A percentile compares a stretch with the other conserved stretches of the same genome.
Evolutionary conservation across 2,329 filamentous ascomycete species (phyloP).

Genomic region (Alternaria alternata): DNA sequence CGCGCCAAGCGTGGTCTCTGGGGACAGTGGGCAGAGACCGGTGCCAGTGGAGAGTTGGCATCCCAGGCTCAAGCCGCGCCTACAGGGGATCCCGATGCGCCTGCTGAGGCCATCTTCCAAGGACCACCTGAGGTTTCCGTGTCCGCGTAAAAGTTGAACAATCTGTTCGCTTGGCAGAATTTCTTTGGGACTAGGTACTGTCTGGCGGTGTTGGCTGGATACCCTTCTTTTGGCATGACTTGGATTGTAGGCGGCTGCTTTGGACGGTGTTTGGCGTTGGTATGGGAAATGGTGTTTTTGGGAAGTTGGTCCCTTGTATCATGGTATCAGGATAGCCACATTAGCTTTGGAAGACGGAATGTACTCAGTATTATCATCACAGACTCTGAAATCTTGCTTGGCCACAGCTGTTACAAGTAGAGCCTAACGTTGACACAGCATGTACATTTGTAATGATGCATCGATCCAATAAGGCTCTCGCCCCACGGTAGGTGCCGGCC

Average conservation of each 20-base stretch:
- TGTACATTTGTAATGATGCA: not conserved
- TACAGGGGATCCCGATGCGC: conserved; percentile 26
- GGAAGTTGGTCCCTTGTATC: conserved; percentile 9
- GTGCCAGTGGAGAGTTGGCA: conserved; percentile 38
- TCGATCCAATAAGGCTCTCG: not conserved
- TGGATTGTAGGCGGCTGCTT: conserved; percentile 19
- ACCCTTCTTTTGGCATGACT: conserved; percentile 40
- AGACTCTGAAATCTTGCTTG: not conserved
- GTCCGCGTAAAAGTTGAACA: conserved; percentile 28
- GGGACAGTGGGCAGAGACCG: conserved; percentile 90
- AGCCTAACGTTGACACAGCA: not conserved
- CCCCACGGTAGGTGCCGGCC: too few species aligned
- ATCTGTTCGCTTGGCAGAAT: conserved; percentile 11
- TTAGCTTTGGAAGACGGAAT: conserved; percentile 11
- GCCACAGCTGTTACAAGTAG: not conserved
- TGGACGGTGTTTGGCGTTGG: conserved; percentile 30
- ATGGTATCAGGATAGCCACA: conserved; percentile 24
- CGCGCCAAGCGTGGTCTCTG: conserved; percentile 94
- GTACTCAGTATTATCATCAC: not conserved
- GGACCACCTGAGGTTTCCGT: conserved; percentile 32
- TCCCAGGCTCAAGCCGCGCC: conserved; percentile 31
- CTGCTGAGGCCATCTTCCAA: conserved; percentile 31
- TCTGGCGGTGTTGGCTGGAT: conserved; percentile 45
- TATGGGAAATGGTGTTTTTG: conserved; percentile 7
- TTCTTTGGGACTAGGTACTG: conserved; percentile 22